Evolutionary conservation across 805 yeast genomes (phyloP), one percentile per base, ranked within the genome.

Genomic region (Teunomyces aglyptinius): DNA sequence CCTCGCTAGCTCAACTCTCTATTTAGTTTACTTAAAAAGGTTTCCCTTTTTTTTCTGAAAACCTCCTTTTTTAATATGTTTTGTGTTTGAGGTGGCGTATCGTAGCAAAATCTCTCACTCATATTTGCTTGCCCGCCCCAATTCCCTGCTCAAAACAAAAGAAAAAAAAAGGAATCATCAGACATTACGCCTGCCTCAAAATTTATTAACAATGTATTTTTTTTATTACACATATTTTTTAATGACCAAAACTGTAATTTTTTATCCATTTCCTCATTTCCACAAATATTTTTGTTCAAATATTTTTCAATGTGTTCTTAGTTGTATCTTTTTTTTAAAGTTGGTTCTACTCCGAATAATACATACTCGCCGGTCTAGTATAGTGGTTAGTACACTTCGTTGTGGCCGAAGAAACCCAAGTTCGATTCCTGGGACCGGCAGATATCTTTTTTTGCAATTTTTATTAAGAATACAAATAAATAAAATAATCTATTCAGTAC

Each of bases 381-480:
- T 80, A 80, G 85, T 80, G 85, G 85, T 78, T 67, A 80, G 84
- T 80, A 80, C 84, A 78, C 77, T 68, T 77, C 84, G 80, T 80
- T 80, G 84, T 80, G 84, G 84, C 83, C 80, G 84, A 77, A 69
- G 78, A 79, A 76, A 79, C 84, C 84, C 82, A 77, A 77, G 84
- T 80, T 80, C 85, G 83, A 79, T 79, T 80, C 84, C 80, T 76
- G 84, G 84, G 74, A 70, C 74, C 82, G 83, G 84, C 84, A 80
- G 16, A 47, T 49, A 69, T 62, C 54, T 36, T 35, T 35, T 10
- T 1, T 15, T 35, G 6, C 2, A 1, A 3, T 31, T 13, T 29
- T 29, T 29, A n/a, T n/a, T 13, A 7, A 7, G 13, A 31, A 31
- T 31, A 31, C 13, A 31, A 8, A 31, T 28, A 28, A 1, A 13